Conservation (phyloP, 257 asterid genomes). For the Nicotiana sylvestris region DNA sequence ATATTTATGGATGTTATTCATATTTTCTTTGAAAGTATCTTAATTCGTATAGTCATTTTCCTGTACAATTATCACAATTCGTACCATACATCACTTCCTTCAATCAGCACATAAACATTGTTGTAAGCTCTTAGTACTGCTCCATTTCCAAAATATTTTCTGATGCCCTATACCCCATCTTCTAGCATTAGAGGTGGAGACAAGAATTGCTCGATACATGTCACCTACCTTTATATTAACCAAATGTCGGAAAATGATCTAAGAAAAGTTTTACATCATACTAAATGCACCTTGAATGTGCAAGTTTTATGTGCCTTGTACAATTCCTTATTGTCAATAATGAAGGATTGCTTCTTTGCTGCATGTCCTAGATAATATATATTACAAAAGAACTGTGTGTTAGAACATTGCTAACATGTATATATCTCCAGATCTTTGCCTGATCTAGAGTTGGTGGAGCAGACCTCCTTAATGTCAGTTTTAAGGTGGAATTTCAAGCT, state of each 20-base stretch:
- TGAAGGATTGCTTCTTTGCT: neutral
- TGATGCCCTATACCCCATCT: neutral
- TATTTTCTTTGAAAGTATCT: neutral
- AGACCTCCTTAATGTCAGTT: slow-evolving; percentile 50
- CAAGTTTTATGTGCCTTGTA: neutral
- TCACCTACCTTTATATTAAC: neutral
- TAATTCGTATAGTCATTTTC: neutral
- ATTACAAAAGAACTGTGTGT: neutral
- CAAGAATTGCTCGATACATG: neutral
- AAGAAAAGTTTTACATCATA: neutral
- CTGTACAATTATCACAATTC: neutral
- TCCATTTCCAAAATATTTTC: neutral
- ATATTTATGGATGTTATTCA: neutral
- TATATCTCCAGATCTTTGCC: slow-evolving; percentile 74
- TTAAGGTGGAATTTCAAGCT: slow-evolving; percentile 79
- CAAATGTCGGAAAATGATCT: neutral
- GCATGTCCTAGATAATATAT: neutral
- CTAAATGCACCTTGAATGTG: neutral
- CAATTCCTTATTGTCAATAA: neutral
- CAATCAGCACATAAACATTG: neutral
- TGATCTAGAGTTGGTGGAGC: slow-evolving; percentile 66
- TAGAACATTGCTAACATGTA: slow-evolving; percentile 5
- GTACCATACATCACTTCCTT: neutral
- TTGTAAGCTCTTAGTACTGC: neutral
- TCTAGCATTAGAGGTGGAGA: neutral